phyloP scores from a whole-genome alignment of 345 rosid species.

The Eucalyptus tenuipes region DNA sequence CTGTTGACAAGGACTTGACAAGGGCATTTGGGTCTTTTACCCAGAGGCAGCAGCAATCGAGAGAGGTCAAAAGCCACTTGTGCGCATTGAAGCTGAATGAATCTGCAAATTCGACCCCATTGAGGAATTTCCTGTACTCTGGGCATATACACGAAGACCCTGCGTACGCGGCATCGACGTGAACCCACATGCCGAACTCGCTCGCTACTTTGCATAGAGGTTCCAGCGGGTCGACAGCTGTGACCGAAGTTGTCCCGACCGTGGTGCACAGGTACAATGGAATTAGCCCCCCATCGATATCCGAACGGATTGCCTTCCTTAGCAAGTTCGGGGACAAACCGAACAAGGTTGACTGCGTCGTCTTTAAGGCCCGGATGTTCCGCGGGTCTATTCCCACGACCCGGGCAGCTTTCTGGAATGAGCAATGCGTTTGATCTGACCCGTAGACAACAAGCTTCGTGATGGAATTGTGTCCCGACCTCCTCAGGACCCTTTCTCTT shows the following conservation, averaged over 20 bases:
- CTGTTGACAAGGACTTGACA: neutral
- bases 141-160: conserved; percentile 47
- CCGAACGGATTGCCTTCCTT: neutral
- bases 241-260: conserved; percentile 19
- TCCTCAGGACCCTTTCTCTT: neutral
- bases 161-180: conserved; percentile 45
- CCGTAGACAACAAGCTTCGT: neutral
- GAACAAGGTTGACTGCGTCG: conserved; percentile 4
- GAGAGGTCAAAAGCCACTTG: neutral
- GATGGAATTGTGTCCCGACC: neutral
- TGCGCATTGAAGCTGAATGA: conserved; percentile 54
- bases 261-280: conserved; percentile 28
- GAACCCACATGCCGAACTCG: conserved; percentile 25
- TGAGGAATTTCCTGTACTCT: conserved; percentile 24
- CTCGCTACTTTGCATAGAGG: conserved; percentile 3
- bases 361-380: conserved; percentile 25
- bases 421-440: neutral
- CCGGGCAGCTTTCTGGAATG: neutral
- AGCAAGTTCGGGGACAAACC: neutral
- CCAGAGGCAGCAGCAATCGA: neutral
- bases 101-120: conserved; percentile 31
- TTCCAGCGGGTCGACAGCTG: conserved; percentile 17
- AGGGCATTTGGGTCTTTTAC: neutral
- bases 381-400: conserved; percentile 33
- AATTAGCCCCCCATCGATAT: conserved; percentile 4